Percentiles rank a stretch among this genome's conserved stretches.
Evolutionary conservation across 352 stramenopile genomes (phyloP).

Genomic region (Pythium phragmitis): DNA sequence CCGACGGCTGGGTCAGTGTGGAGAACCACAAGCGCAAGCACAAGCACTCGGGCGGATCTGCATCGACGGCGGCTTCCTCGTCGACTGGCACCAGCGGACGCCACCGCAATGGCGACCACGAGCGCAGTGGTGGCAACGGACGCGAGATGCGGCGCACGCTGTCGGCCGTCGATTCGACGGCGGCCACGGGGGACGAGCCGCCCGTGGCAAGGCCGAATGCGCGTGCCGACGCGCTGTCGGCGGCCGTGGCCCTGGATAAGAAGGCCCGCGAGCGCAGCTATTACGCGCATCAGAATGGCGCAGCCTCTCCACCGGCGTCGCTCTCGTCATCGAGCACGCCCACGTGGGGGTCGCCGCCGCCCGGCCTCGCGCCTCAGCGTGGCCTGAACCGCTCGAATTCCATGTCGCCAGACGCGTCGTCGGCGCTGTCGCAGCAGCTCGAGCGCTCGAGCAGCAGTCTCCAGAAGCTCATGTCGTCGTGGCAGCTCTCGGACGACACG

Average conservation of each 20-base stretch:
- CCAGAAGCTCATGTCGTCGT: constrained; percentile 51
- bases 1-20: constrained; percentile 26
- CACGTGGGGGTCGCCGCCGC: constrained; percentile 14
- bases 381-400: constrained; percentile 17
- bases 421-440: background rate
- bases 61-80: background rate
- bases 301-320: constrained; percentile 6
- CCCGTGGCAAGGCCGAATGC: constrained; percentile 13
- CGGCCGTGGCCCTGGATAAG: constrained; percentile 28
- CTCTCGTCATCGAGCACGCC: background rate
- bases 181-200: constrained; percentile 7
- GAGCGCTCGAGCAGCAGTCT: constrained; percentile 45
- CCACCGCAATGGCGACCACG: background rate
- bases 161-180: constrained; percentile 13
- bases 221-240: constrained; percentile 25
- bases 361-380: background rate
- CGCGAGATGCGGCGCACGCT: constrained; percentile 22
- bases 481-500: constrained; percentile 33
- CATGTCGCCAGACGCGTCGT: constrained; percentile 11
- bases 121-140: background rate
- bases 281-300: constrained; percentile 1
- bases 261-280: constrained; percentile 26
- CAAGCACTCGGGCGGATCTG: background rate
- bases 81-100: background rate
- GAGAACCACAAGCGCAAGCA: constrained; percentile 23